A percentile compares a stretch with the other conserved stretches of the same genome.
Conservation (phyloP, 176 grass and related monocot species). For the Rhynchospora pubera region DNA sequence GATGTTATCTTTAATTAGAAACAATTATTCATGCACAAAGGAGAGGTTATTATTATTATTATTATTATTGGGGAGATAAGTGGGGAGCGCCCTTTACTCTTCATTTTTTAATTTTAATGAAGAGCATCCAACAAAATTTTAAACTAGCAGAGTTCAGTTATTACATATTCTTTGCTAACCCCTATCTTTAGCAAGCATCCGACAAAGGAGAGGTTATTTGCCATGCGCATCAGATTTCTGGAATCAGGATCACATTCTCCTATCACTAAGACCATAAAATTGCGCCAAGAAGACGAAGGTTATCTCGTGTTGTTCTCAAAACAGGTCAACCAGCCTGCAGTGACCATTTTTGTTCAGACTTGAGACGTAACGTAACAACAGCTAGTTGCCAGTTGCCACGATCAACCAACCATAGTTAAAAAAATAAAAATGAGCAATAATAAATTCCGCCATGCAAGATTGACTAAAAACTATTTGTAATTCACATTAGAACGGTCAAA, state of each 20-base stretch:
- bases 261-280: too few species aligned
- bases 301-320: too few species aligned
- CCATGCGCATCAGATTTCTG: background rate
- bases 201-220: background rate
- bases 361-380: background rate
- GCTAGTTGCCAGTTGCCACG: background rate
- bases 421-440: background rate
- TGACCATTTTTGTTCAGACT: background rate
- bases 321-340: background rate
- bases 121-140: too few species aligned
- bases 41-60: background rate
- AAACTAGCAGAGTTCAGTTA: too few species aligned
- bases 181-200: too few species aligned
- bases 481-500: background rate
- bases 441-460: background rate
- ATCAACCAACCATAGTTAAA: background rate
- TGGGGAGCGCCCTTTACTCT: too few species aligned
- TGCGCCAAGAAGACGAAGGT: too few species aligned
- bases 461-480: constrained; percentile 20
- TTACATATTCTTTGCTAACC: too few species aligned
- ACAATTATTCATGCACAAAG: background rate
- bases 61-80: too few species aligned
- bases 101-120: too few species aligned
- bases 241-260: background rate
- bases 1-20: background rate